A percentile compares a stretch with the other conserved stretches of the same genome.
Conservation (phyloP, 2,329 filamentous ascomycete species). For the Alternaria hordeiaustralica region DNA sequence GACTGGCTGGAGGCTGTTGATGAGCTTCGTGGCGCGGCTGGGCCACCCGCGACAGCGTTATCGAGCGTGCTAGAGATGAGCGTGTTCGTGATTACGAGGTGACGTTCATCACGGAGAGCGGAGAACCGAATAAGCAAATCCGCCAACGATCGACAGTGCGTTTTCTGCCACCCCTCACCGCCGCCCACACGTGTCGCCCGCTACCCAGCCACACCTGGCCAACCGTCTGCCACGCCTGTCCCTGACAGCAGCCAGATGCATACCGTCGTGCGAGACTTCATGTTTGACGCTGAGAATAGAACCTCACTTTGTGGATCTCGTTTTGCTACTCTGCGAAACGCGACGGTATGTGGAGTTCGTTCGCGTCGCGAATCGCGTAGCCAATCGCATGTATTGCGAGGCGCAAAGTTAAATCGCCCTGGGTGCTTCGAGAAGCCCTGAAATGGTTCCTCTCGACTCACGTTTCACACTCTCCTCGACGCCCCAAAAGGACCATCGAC, state of each 20-base stretch:
- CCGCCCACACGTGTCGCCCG: conserved; percentile 4
- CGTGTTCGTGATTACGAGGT: conserved; percentile 16
- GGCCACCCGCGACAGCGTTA: not conserved
- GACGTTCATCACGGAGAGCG: conserved; percentile 18
- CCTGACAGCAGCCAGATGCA: conserved; percentile 5
- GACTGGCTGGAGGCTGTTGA: not conserved
- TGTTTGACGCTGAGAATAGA: conserved; percentile 7
- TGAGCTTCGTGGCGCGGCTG: not conserved
- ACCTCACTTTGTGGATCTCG: not conserved
- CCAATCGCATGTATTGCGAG: conserved; percentile 4
- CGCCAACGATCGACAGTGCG: conserved; percentile 4
- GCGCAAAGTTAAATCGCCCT: conserved; percentile 1
- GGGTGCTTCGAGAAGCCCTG: conserved; percentile 9
- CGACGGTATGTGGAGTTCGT: not conserved
- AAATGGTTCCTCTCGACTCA: conserved; percentile 15
- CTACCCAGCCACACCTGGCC: not conserved
- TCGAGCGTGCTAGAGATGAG: conserved; percentile 4
- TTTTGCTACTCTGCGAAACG: conserved; percentile 9
- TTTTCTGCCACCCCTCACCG: conserved; percentile 11
- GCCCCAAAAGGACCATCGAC: not conserved
- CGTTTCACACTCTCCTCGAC: conserved; percentile 3
- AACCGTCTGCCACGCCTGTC: not conserved
- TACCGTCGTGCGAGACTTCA: not conserved
- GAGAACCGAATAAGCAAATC: conserved; percentile 18
- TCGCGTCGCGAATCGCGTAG: conserved; percentile 13